Evolutionary conservation across 2,329 filamentous ascomycete species (phyloP).

Genomic region (Erysiphe pulchra): DNA sequence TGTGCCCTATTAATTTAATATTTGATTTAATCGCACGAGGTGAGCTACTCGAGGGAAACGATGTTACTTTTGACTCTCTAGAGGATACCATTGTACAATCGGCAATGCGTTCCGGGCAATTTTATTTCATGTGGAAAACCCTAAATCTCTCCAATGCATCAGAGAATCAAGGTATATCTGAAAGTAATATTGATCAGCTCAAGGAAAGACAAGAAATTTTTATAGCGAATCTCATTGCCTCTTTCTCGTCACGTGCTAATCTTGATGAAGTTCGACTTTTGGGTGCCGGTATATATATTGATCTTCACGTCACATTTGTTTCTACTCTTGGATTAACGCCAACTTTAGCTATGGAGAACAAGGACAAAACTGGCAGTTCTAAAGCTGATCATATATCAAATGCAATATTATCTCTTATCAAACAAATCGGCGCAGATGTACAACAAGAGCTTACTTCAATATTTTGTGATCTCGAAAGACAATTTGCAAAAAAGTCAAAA

Average conservation of each 20-base stretch:
- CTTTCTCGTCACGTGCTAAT: constrained; percentile 38
- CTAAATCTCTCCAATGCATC: constrained; percentile 28
- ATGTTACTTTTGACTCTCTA: constrained; percentile 44
- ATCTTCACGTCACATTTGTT: constrained; percentile 58
- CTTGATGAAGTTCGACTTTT: constrained; percentile 58
- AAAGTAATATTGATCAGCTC: constrained; percentile 33
- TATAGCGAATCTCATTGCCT: constrained; percentile 36
- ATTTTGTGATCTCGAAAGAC: constrained; percentile 51
- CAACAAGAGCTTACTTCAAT: constrained; percentile 46
- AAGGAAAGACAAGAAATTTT: constrained; percentile 28
- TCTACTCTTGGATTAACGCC: constrained; percentile 29
- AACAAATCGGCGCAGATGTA: constrained; percentile 37
- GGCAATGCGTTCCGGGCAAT: constrained; percentile 50
- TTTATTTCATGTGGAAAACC: constrained; percentile 93
- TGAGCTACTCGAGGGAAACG: constrained; percentile 32
- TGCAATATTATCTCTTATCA: constrained; percentile 27
- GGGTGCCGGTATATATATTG: constrained; percentile 52
- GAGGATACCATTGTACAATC: constrained; percentile 59
- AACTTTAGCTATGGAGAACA: constrained; percentile 12
- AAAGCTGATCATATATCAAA: constrained; percentile 19
- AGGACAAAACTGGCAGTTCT: constrained; percentile 14
- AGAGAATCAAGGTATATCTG: constrained; percentile 26
- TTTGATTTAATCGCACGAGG: constrained; percentile 51
- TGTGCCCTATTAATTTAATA: constrained; percentile 39
- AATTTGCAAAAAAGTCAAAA: constrained; percentile 44